Conservation (phyloP, 2,329 filamentous ascomycete species). For the Scopulariopsis brevicaulis region DNA sequence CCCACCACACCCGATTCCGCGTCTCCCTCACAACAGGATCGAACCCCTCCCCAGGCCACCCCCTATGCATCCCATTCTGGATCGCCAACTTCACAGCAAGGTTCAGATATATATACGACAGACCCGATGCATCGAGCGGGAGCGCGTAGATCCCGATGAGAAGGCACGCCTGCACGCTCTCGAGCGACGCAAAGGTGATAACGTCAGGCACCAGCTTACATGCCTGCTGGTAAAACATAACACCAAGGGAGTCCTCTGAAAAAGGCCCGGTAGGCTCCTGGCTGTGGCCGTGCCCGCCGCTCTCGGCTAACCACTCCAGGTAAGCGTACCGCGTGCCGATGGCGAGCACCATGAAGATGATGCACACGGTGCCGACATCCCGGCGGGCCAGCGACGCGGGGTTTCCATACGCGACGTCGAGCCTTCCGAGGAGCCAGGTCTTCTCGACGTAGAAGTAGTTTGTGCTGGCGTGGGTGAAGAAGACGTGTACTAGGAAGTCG, state of each 20-base stretch:
- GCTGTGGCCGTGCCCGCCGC: conserved; percentile 5
- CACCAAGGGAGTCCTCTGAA: conserved; percentile 40
- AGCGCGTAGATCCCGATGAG: conserved; percentile 43
- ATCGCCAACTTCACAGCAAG: conserved; percentile 44
- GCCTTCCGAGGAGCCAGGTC: conserved; percentile 26
- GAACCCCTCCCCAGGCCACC: conserved; percentile 32
- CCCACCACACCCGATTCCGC: conserved; percentile 46
- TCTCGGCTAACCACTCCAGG: conserved; percentile 20
- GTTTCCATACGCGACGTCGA: conserved; percentile 28
- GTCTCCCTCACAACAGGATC: conserved; percentile 36
- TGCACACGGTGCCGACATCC: conserved; percentile 29
- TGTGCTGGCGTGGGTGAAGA: conserved; percentile 34
- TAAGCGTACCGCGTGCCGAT: conserved; percentile 40
- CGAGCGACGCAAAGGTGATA: conserved; percentile 41
- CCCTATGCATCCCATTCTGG: conserved; percentile 49
- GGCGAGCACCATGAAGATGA: conserved; percentile 33
- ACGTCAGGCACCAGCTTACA: conserved; percentile 42
- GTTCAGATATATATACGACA: conserved; percentile 45
- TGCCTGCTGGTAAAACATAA: conserved; percentile 44
- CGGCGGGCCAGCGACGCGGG: conserved; percentile 22
- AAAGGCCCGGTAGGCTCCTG: conserved; percentile 14
- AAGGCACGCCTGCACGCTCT: conserved; percentile 46
- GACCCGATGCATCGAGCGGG: conserved; percentile 41
- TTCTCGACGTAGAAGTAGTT: conserved; percentile 37
- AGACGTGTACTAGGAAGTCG: conserved; percentile 31